A percentile compares a stretch with the other conserved stretches of the same genome.
Evolutionary conservation across 257 asterid genomes (phyloP).

Genomic region (Nicotiana attenuata): DNA sequence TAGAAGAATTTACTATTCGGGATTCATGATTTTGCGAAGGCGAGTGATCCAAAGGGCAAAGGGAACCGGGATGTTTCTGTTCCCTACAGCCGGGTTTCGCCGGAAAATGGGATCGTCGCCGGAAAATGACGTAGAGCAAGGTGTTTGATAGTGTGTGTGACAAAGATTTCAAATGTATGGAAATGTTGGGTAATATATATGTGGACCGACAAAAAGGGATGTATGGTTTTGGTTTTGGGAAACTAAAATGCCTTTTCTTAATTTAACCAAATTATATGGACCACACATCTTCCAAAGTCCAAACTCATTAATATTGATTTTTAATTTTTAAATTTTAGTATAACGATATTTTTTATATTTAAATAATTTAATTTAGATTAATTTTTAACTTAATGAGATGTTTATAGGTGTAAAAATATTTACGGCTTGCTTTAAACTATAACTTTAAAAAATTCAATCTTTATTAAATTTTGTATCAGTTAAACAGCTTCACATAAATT

Average conservation of each 20-base stretch:
- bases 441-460: too few relatives aligned
- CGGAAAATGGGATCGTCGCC: constrained; percentile 3
- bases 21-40: constrained; percentile 11
- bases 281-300: neutral
- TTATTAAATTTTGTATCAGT: too few relatives aligned
- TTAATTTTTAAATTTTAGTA: too few relatives aligned
- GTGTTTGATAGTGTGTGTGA: neutral
- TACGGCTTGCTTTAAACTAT: too few relatives aligned
- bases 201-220: neutral
- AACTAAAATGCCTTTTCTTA: neutral
- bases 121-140: neutral
- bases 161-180: neutral
- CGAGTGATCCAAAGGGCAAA: neutral
- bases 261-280: neutral
- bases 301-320: neutral
- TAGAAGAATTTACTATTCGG: constrained; percentile 9
- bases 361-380: too few relatives aligned
- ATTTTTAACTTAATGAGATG: too few relatives aligned
- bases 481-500: too few relatives aligned
- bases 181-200: neutral
- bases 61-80: neutral
- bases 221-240: neutral
- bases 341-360: too few relatives aligned
- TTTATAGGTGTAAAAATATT: too few relatives aligned
- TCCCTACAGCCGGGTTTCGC: neutral